Percentiles rank a stretch among this genome's conserved stretches.
These are phyloP conservation scores for Cryoendolithus antarcticus DNA, from an alignment of 2,329 filamentous ascomycete genomes.

Conservation along the genomic window DNA sequence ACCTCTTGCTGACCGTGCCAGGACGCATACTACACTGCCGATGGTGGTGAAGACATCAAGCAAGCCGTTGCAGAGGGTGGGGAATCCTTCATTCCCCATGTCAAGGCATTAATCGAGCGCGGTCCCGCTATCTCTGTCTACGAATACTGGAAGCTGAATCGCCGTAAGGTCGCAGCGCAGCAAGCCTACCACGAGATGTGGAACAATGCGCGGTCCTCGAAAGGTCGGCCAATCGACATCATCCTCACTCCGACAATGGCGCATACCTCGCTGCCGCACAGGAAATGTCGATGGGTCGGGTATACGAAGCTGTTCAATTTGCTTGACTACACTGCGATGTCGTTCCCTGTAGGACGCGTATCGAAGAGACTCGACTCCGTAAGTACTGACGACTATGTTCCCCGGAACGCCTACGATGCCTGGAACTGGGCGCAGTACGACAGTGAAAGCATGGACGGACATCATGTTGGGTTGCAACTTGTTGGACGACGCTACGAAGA, in stretches of 20 bases:
- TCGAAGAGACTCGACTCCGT: constrained; percentile 23
- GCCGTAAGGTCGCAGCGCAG: constrained; percentile 40
- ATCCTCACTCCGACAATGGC: constrained; percentile 49
- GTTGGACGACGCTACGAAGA: constrained; percentile 67
- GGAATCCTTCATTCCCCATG: constrained; percentile 48
- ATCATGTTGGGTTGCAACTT: constrained; percentile 72
- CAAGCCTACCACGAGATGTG: constrained; percentile 49
- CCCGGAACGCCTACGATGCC: constrained; percentile 39
- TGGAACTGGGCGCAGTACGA: constrained; percentile 54
- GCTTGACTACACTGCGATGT: constrained; percentile 45
- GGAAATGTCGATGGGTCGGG: constrained; percentile 16
- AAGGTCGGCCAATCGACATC: constrained; percentile 39
- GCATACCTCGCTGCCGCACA: constrained; percentile 43
- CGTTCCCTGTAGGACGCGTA: constrained; percentile 42
- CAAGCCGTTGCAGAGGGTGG: constrained; percentile 41
- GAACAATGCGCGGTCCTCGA: constrained; percentile 33
- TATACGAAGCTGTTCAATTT: constrained; percentile 23
- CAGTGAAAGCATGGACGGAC: constrained; percentile 65
- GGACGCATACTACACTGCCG: constrained; percentile 50
- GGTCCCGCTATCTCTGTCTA: constrained; percentile 47
- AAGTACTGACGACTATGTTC: constrained; percentile 28
- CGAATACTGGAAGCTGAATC: constrained; percentile 57
- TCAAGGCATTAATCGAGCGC: constrained; percentile 43
- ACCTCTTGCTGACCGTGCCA: constrained; percentile 9
- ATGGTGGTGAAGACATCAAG: constrained; percentile 52